Percentiles rank a stretch among this genome's conserved stretches.
These are phyloP conservation scores for Yamadazyma pseudoaaseri DNA, from an alignment of 1,139 yeast species.

Conservation along the genomic window DNA sequence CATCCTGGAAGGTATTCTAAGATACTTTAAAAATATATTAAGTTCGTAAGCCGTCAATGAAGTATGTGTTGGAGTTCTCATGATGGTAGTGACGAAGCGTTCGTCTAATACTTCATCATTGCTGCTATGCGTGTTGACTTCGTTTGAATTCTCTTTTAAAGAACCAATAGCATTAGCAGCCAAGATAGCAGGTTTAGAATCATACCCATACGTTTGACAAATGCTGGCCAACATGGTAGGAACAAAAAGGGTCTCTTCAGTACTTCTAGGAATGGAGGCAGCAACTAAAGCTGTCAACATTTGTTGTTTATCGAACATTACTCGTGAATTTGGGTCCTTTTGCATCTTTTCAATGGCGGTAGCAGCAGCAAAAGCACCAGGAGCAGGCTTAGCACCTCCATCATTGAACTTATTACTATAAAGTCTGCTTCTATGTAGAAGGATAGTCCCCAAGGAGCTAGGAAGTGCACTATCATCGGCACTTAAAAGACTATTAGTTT, in stretches of 20 bases:
- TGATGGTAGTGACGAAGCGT: slow-evolving; percentile 22
- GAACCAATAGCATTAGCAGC: slow-evolving; percentile 72
- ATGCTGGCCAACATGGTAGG: slow-evolving; percentile 69
- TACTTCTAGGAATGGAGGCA: slow-evolving; percentile 69
- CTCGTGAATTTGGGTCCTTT: slow-evolving; percentile 24
- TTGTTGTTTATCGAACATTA: slow-evolving; percentile 40
- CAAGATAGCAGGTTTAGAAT: slow-evolving; percentile 63
- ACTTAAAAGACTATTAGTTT: slow-evolving; percentile 31
- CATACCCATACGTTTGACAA: slow-evolving; percentile 68
- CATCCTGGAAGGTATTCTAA: slow-evolving; percentile 53
- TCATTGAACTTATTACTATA: slow-evolving; percentile 23
- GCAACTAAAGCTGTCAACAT: slow-evolving; percentile 66
- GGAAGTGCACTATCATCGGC: slow-evolving; percentile 25
- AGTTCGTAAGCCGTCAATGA: slow-evolving; percentile 36
- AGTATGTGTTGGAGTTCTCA: slow-evolving; percentile 29
- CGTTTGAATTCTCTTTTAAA: slow-evolving; percentile 47
- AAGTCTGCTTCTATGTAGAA: slow-evolving; percentile 16
- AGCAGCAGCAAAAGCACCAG: slow-evolving; percentile 75
- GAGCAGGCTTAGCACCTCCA: slow-evolving; percentile 68
- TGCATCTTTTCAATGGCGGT: slow-evolving; percentile 61
- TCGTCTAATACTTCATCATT: slow-evolving; percentile 10
- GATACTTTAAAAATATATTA: slow-evolving; percentile 38
- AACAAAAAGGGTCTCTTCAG: slow-evolving; percentile 72
- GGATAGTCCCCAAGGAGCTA: slow-evolving; percentile 15
- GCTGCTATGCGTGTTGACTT: slow-evolving; percentile 14